Evolutionary conservation across 371 early-diverging fungal species (phyloP).

Genomic region (Mucor irregularis): DNA sequence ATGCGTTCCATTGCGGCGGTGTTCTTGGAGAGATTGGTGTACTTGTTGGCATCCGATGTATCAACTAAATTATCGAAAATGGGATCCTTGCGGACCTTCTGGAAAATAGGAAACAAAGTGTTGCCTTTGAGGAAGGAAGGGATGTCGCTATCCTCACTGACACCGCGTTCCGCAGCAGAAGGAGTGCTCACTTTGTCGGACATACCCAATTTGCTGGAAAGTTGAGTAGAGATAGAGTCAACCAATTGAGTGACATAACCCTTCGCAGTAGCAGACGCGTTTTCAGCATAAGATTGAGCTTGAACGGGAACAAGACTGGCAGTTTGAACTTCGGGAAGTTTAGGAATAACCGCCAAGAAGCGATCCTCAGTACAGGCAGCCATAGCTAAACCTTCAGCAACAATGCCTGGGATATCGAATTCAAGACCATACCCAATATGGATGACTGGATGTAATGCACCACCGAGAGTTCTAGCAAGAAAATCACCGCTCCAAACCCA

Average conservation of each 20-base stretch:
- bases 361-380: slow-evolving; percentile 33
- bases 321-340: slow-evolving; percentile 9
- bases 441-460: slow-evolving; percentile 63
- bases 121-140: slow-evolving; percentile 22
- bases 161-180: neutral
- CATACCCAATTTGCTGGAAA: neutral
- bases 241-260: slow-evolving; percentile 6
- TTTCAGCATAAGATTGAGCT: slow-evolving; percentile 20
- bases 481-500: slow-evolving; percentile 50
- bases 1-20: slow-evolving; percentile 26
- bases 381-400: slow-evolving; percentile 63
- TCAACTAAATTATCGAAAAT: slow-evolving; percentile 30
- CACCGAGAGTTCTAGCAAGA: slow-evolving; percentile 46
- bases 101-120: slow-evolving; percentile 26
- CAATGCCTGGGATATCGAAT: slow-evolving; percentile 54
- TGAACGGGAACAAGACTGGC: neutral
- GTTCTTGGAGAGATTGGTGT: slow-evolving; percentile 21
- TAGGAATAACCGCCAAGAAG: slow-evolving; percentile 18
- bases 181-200: neutral
- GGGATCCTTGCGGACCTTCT: slow-evolving; percentile 31
- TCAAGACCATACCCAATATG: slow-evolving; percentile 69
- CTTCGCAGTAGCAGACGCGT: slow-evolving; percentile 6
- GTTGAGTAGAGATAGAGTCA: slow-evolving; percentile 10
- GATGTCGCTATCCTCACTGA: neutral
- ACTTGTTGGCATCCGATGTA: slow-evolving; percentile 19